These are phyloP conservation scores for Alisma plantagoaquatica DNA, from an alignment of 106 monocot species.

Conservation along the genomic window DNA sequence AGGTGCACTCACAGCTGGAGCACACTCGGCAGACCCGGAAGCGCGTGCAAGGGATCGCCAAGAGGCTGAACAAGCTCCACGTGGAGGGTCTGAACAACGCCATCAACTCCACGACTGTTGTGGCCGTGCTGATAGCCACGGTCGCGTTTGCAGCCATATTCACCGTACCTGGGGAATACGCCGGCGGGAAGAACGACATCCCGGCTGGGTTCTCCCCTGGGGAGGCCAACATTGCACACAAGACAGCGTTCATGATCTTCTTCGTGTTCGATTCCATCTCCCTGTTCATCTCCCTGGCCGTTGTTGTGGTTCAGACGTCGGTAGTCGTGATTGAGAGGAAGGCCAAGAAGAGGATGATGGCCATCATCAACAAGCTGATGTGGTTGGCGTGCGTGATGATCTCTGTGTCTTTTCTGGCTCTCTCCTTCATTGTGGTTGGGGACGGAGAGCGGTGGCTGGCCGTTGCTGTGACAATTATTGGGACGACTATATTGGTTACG, in stretches of 20 bases:
- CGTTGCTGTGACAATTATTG: conserved; percentile 56
- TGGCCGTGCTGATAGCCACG: conserved; percentile 85
- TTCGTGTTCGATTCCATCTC: conserved; percentile 79
- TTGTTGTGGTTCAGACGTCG: conserved; percentile 92
- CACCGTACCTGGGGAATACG: conserved; percentile 67
- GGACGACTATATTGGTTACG: conserved; percentile 45
- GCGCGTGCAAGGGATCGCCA: conserved; percentile 67
- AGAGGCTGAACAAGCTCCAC: conserved; percentile 76
- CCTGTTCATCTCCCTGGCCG: conserved; percentile 83
- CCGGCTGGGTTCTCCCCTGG: conserved; percentile 37
- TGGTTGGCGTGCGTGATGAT: conserved; percentile 81
- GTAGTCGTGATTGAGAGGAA: conserved; percentile 73
- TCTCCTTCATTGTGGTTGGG: conserved; percentile 74
- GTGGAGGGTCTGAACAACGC: conserved; percentile 84
- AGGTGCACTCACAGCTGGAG: conserved; percentile 79
- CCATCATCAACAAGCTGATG: conserved; percentile 95
- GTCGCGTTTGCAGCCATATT: conserved; percentile 92
- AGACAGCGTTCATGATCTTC: conserved; percentile 72
- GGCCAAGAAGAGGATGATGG: conserved; percentile 88
- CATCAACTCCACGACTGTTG: conserved; percentile 88
- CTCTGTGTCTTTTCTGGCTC: conserved; percentile 61
- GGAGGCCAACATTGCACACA: conserved; percentile 63
- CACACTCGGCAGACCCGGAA: conserved; percentile 63
- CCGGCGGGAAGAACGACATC: conserved; percentile 25
- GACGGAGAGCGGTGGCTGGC: conserved; percentile 46